Evolutionary conservation across 2,329 filamentous ascomycete species (phyloP), one percentile per base, ranked within the genome.

Genomic region (Zasmidium angulare): DNA sequence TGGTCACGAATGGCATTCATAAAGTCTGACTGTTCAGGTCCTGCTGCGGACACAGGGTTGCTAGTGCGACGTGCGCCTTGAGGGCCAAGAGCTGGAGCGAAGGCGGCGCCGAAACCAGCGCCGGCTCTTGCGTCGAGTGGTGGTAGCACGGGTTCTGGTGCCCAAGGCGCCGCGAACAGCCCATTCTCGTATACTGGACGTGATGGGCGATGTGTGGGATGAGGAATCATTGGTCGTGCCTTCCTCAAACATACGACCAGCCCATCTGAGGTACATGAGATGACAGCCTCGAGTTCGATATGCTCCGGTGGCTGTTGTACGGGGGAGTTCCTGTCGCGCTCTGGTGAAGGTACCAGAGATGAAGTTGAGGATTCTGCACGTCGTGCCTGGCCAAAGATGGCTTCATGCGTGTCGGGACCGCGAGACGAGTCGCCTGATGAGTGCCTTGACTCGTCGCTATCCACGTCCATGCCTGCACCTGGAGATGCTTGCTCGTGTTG

Each of bases 251-350:
- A 87, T 7, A 96, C 90, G 1, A 96, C 90, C 0, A 96, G 79
- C 0, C 91, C 91, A 72, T 96, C 91, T 0, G 91, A 96, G 1
- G 91, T 91, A 75, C 91, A 96, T 0, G 91, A 96, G 3, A 96
- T 87, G n/a, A 96, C 90, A 1, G 91, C 91, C 76, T 96, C 91
- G 2, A 96, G 78, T 75, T 96, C 90, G 53, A 91, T 80, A 1
- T 81, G 80, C 14, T 75, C 76, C 20, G 60, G 43, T 21, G 58
- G 53, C 7, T 47, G 64, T 53, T 24, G 61, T 43, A 64, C 65
- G 53, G 26, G 58, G 40, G 63, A 66, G 26, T 40, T 46, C 11
- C 63, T 52, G 3, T 64, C 64, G 60, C 67, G 61, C 55, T 66
- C 59, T 7, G 73, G 70, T 6, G 72, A 73, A 2, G 60, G 60